Conservation (phyloP, 768 basidiomycete genomes). For the Hysterangium stoloniferum region DNA sequence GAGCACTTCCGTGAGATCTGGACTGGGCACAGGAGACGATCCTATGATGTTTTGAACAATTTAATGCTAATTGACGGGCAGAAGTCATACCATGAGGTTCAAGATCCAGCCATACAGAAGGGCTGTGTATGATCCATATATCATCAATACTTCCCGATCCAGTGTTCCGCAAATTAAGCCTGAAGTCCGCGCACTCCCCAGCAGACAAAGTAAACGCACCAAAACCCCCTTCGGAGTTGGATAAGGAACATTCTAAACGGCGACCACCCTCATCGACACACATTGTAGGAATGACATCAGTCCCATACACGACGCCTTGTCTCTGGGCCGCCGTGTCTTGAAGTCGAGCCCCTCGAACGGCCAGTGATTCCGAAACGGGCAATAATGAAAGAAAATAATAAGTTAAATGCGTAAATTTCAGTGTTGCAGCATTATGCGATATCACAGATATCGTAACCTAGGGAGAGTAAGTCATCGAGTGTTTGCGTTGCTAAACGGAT, state of each 20-base stretch:
- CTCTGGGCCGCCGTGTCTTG: conserved; percentile 68
- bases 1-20: conserved; percentile 29
- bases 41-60: background rate
- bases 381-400: conserved; percentile 73
- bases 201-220: conserved; percentile 41
- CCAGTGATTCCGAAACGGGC: conserved; percentile 56
- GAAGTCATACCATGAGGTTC: background rate
- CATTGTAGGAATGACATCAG: conserved; percentile 53
- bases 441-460: conserved; percentile 61
- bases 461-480: too few relatives aligned
- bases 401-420: conserved; percentile 49
- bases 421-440: conserved; percentile 39
- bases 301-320: conserved; percentile 60
- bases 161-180: conserved; percentile 56
- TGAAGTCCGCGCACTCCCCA: conserved; percentile 56
- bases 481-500: conserved; percentile 1
- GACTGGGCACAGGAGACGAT: too few relatives aligned
- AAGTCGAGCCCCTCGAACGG: conserved; percentile 65
- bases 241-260: conserved; percentile 36
- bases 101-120: conserved; percentile 12
- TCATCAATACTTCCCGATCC: conserved; percentile 56
- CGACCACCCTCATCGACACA: conserved; percentile 60
- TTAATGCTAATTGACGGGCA: background rate
- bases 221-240: conserved; percentile 44
- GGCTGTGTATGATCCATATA: conserved; percentile 59